Evolutionary conservation across 352 stramenopile genomes (phyloP).

Genomic region (Globisporangium mamillatum): DNA sequence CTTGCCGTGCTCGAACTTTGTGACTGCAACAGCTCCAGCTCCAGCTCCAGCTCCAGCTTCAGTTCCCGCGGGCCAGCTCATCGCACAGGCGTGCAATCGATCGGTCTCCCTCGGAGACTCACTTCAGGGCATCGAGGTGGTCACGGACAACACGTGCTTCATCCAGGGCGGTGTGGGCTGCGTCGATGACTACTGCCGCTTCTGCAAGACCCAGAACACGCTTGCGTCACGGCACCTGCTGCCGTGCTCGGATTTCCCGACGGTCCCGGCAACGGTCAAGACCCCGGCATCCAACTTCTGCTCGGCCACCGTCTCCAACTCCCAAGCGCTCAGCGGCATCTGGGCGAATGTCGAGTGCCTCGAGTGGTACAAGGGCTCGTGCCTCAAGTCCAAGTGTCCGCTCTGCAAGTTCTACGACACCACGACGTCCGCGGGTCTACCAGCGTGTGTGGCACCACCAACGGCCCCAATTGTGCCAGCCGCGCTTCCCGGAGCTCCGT

Average conservation of each 20-base stretch:
- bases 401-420: constrained; percentile 14
- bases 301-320: not conserved
- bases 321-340: constrained; percentile 16
- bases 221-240: not conserved
- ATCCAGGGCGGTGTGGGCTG: constrained; percentile 2
- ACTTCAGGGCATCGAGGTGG: constrained; percentile 8
- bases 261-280: constrained; percentile 2
- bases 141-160: constrained; percentile 10
- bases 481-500: not conserved
- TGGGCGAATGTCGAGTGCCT: constrained; percentile 15
- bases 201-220: constrained; percentile 17
- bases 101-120: constrained; percentile 5
- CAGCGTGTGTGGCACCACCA: not conserved
- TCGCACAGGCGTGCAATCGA: constrained; percentile 1
- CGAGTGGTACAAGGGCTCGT: constrained; percentile 12
- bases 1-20: constrained; percentile 5
- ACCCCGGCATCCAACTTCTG: constrained; percentile 7
- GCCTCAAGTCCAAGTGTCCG: constrained; percentile 10
- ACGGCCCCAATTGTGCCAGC: not conserved
- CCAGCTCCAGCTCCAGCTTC: not conserved
- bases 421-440: not conserved
- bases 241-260: constrained; percentile 8
- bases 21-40: not conserved
- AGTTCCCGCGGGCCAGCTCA: not conserved
- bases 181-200: constrained; percentile 6